Conservation (phyloP, 805 yeast genomes). For the Isabelozyma rhagii region DNA sequence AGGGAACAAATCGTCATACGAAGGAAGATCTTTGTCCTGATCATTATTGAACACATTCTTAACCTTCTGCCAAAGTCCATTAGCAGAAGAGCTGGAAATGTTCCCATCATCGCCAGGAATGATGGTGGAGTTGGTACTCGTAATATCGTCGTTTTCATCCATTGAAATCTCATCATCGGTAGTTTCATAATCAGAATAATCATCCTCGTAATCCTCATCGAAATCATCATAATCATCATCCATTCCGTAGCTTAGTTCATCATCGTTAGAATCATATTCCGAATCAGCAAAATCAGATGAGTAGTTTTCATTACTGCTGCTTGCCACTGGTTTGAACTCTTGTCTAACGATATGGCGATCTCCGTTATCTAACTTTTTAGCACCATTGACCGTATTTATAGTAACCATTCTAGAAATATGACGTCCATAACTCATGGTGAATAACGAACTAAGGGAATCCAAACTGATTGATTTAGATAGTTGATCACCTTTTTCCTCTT, state of each 20-base stretch:
- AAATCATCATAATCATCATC: conserved; percentile 23
- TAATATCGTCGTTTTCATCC: conserved; percentile 9
- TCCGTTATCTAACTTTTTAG: conserved; percentile 3
- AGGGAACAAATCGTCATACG: conserved; percentile 76
- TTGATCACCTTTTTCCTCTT: conserved; percentile 5
- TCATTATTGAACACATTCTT: conserved; percentile 40
- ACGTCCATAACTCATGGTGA: conserved; percentile 33
- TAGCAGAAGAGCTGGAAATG: background rate
- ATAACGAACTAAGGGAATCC: conserved; percentile 40
- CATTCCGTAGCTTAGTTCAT: conserved; percentile 29
- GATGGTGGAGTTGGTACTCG: conserved; percentile 2
- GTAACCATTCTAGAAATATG: conserved; percentile 41
- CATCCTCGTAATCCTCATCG: conserved; percentile 30
- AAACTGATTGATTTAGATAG: conserved; percentile 30
- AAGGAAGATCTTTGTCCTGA: conserved; percentile 48
- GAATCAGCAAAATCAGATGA: conserved; percentile 26
- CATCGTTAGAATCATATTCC: conserved; percentile 14
- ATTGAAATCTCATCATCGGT: conserved; percentile 9
- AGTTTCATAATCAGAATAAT: conserved; percentile 15
- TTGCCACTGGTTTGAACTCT: conserved; percentile 4
- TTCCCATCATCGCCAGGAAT: conserved; percentile 3
- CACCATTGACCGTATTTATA: conserved; percentile 9
- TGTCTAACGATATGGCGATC: conserved; percentile 7
- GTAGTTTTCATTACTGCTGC: conserved; percentile 4
- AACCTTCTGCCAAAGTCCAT: conserved; percentile 42